A percentile compares a stretch with the other conserved stretches of the same genome.
Evolutionary conservation across 164 flowering plant genomes (phyloP).

Genomic region (Berberis vulgaris): DNA sequence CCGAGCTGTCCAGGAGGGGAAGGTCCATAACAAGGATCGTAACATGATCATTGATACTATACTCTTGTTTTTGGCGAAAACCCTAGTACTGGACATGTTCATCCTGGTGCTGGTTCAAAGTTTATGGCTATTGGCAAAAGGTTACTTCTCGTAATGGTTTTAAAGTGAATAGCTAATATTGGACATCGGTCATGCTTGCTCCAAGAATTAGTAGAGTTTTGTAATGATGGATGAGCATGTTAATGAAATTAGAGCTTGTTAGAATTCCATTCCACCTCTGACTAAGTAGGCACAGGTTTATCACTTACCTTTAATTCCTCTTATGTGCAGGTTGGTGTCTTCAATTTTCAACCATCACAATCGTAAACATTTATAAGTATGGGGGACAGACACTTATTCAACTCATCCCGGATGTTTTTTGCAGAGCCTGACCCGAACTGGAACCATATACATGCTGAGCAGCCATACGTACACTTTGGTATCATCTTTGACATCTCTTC

Average conservation of each 20-base stretch:
- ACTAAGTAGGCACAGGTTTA: neutral
- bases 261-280: neutral
- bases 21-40: no score
- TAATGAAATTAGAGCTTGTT: neutral
- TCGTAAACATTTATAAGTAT: slow-evolving; percentile 14
- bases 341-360: neutral
- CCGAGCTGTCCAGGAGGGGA: no score
- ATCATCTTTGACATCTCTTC: slow-evolving; percentile 1
- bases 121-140: no score
- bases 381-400: slow-evolving; percentile 54
- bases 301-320: neutral
- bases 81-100: no score
- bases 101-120: no score
- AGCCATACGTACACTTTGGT: slow-evolving; percentile 30
- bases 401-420: slow-evolving; percentile 39
- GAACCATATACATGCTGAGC: slow-evolving; percentile 26
- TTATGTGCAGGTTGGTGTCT: slow-evolving; percentile 22
- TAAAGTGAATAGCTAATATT: no score
- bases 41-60: no score
- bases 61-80: no score
- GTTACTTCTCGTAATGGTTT: no score
- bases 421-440: slow-evolving; percentile 40
- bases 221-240: no score
- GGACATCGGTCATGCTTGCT: no score
- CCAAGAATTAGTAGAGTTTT: no score